Percentiles rank a stretch among this genome's conserved stretches.
Conservation (phyloP, 1,284 basidiomycete genomes). For the Sphagnurus paluster region DNA sequence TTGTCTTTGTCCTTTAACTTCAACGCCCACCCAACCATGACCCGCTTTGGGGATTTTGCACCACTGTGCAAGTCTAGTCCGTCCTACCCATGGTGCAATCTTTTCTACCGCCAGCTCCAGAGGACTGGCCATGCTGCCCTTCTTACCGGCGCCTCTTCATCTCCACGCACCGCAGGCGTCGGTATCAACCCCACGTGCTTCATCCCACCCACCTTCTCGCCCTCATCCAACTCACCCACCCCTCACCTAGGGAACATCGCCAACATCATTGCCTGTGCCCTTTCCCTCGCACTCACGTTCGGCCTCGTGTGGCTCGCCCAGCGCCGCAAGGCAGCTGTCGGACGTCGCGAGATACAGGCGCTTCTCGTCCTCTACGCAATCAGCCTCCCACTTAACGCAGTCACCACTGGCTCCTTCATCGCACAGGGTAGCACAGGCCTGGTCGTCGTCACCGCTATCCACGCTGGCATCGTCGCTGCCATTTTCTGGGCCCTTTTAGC, state of each 20-base stretch:
- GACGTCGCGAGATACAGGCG: slow-evolving; percentile 66
- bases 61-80: slow-evolving; percentile 57
- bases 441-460: slow-evolving; percentile 73
- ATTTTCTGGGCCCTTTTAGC: slow-evolving; percentile 79
- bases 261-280: slow-evolving; percentile 66
- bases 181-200: slow-evolving; percentile 38
- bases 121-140: slow-evolving; percentile 12
- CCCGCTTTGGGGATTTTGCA: slow-evolving; percentile 60
- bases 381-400: slow-evolving; percentile 73
- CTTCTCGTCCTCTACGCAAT: slow-evolving; percentile 70
- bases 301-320: slow-evolving; percentile 44
- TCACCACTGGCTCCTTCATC: slow-evolving; percentile 77
- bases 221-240: slow-evolving; percentile 3
- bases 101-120: slow-evolving; percentile 64
- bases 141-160: slow-evolving; percentile 41
- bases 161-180: slow-evolving; percentile 63
- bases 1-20: slow-evolving; percentile 1
- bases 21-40: slow-evolving; percentile 34
- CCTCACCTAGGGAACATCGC: slow-evolving; percentile 64
- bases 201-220: slow-evolving; percentile 26
- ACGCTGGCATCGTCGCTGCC: slow-evolving; percentile 66
- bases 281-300: slow-evolving; percentile 54
- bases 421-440: slow-evolving; percentile 72
- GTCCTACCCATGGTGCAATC: slow-evolving; percentile 72
- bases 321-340: slow-evolving; percentile 51